Base-by-base conservation (phyloP, 106 monocot species). In the Xerophyta viscosa region DNA sequence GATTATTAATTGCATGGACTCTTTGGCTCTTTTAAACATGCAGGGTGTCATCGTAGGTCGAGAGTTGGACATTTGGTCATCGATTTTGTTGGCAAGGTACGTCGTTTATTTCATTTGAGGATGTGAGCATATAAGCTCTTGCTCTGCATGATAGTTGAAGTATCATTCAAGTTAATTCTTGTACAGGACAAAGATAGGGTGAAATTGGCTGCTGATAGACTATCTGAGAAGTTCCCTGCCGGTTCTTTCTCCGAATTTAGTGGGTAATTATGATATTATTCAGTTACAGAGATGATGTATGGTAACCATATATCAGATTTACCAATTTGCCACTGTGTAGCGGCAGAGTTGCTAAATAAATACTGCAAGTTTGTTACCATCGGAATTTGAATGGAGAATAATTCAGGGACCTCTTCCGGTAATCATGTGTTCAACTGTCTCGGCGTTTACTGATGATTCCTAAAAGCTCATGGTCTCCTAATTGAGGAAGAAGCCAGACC, bases 81-180 rank as follows among this genome's bases (percentile, higher is more conserved):
- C 43, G 71, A 56, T 53, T 84, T 85, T 74, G 58, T 72, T 31
- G 88, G 88, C 27, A 96, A 96, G 88, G 94, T 96, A 76, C 6
- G 1, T 29, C 50, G 5, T 13, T 17, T 0, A 29, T 24, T 42
- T 63, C 11, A 11, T 5, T n/a, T n/a, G n/a, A 5, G 27, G 6
- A 57, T 23, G n/a, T n/a, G n/a, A n/a, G n/a, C n/a, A n/a, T n/a
- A n/a, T 36, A 11, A 36, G 33, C 5, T 36, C 11, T 6, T 2
- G 28, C 3, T 29, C 18, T 31, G 24, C 13, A 52, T 26, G 24
- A 27, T 26, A 12, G 19, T 17, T 52, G 27, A 27, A n/a, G 1
- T n/a, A 28, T 12, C 17, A 50, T 55, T 24, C 30, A 44, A 46
- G 29, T 11, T 27, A 25, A 30, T 37, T 27, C 45, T 9, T 22